Evolutionary conservation across 768 basidiomycete genomes (phyloP).

Genomic region (Lactarius hengduanensis): DNA sequence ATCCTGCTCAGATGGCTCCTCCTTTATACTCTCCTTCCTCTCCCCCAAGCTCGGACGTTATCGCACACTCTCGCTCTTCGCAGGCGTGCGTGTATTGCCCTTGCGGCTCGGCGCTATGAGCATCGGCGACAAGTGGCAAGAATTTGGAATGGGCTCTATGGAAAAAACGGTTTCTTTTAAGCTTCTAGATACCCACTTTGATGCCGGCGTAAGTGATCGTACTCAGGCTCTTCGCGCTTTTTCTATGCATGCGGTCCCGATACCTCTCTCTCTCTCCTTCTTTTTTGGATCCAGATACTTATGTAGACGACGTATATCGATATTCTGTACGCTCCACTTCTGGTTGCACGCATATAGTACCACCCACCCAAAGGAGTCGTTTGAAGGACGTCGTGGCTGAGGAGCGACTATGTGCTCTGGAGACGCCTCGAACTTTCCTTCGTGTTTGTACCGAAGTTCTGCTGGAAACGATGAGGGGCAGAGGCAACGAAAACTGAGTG

Average conservation of each 20-base stretch:
- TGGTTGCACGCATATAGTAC: too few species aligned
- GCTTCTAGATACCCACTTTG: slow-evolving; percentile 39
- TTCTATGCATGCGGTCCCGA: too few species aligned
- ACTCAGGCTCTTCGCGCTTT: background rate
- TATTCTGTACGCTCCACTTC: slow-evolving; percentile 25
- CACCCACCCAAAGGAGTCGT: too few species aligned
- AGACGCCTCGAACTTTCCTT: too few species aligned
- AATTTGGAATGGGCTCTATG: slow-evolving; percentile 34
- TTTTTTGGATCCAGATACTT: too few species aligned
- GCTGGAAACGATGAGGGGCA: too few species aligned
- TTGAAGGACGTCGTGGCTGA: too few species aligned
- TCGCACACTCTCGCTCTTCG: slow-evolving; percentile 26
- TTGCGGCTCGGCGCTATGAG: slow-evolving; percentile 32
- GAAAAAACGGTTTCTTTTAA: slow-evolving; percentile 38
- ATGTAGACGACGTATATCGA: slow-evolving; percentile 42
- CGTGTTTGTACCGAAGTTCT: too few species aligned
- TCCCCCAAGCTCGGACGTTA: slow-evolving; percentile 24
- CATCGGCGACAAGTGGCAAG: slow-evolving; percentile 23
- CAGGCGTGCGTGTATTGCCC: slow-evolving; percentile 33
- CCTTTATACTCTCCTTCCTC: background rate
- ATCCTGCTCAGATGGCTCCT: too few species aligned
- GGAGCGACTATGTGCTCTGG: too few species aligned
- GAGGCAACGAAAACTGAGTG: too few species aligned
- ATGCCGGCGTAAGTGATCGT: slow-evolving; percentile 30
- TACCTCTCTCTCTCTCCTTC: too few species aligned